Evolutionary conservation across 2,329 filamentous ascomycete species (phyloP), one percentile per base, ranked within the genome.

Genomic region (Talaromyces sp.): DNA sequence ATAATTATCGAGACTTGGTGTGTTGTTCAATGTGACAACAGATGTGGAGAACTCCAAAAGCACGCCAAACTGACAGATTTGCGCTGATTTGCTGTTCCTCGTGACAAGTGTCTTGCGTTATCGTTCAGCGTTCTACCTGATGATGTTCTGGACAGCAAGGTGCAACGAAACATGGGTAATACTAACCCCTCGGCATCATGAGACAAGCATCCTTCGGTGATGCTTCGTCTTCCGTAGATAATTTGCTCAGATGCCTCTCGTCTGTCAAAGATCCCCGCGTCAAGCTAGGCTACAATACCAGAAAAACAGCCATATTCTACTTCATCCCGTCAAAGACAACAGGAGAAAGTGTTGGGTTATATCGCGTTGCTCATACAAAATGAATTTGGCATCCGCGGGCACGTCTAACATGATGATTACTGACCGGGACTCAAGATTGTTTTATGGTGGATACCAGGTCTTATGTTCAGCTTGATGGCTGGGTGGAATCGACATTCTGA

Each of bases 151-250:
- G 11, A 17, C 28, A 35, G 21, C 28, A 37, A 25, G 56, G 6
- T 19, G 28, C 31, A 19, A 19, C 39, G 46, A 11, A 33, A 21
- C 25, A 58, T 51, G 43, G 40, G 41, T 40, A 41, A 25, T 35
- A 51, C 36, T 35, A 35, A 39, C 28, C 37, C 15, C 33, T 51
- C 22, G 45, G 31, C 52, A 45, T 52, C 45, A 45, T 56, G 10
- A n/a, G 40, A 48, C 21, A 36, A 52, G 25, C 6, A n/a, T 35
- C 25, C 25, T 43, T 37, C 9, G 19, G 37, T 35, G 43, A 56
- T 40, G 11, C 17, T 31, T 55, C n/a, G 56, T 41, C 45, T 33
- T 43, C 48, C 31, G 57, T 59, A 59, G 57, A 59, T 59, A 59
- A 36, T 36, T 11, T 8, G 25, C 21, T 31, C 17, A 33, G 25